phyloP scores from a whole-genome alignment of 441 rosid genomes.

The Mallotus repandus region DNA sequence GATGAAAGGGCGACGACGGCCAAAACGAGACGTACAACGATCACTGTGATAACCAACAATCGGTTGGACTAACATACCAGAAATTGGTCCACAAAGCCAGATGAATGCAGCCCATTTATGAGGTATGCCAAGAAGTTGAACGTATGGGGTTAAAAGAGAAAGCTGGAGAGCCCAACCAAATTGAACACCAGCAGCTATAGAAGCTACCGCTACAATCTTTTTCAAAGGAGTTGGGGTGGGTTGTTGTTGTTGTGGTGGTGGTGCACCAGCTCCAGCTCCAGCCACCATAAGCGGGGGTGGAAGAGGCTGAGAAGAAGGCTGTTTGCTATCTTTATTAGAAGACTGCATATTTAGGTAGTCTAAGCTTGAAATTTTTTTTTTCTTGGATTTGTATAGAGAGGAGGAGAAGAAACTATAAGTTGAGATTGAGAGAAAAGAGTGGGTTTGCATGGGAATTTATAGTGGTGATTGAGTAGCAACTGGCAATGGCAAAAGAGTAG shows the following conservation, averaged over 20 bases:
- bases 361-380: too few species aligned
- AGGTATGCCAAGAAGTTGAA: slow-evolving; percentile 83
- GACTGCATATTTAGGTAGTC: too few species aligned
- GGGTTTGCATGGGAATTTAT: slow-evolving; percentile 33
- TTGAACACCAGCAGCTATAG: slow-evolving; percentile 87
- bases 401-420: not conserved
- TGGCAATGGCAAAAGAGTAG: not conserved
- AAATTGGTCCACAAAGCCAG: slow-evolving; percentile 93
- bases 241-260: not conserved
- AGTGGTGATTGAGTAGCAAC: not conserved
- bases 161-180: slow-evolving; percentile 97
- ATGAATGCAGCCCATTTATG: slow-evolving; percentile 86
- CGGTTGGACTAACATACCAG: slow-evolving; percentile 95
- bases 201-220: slow-evolving; percentile 57
- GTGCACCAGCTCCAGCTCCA: not conserved
- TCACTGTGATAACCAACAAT: slow-evolving; percentile 85
- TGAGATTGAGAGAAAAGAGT: not conserved
- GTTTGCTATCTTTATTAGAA: not conserved
- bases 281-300: not conserved
- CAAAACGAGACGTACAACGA: slow-evolving; percentile 72
- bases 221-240: slow-evolving; percentile 26
- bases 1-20: slow-evolving; percentile 93
- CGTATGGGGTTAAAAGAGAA: slow-evolving; percentile 86
- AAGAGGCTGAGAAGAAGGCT: not conserved
- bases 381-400: too few species aligned